These are phyloP conservation scores for Kappamyces sp. DNA, from an alignment of 192 early-diverging fungal species.

Conservation along the genomic window DNA sequence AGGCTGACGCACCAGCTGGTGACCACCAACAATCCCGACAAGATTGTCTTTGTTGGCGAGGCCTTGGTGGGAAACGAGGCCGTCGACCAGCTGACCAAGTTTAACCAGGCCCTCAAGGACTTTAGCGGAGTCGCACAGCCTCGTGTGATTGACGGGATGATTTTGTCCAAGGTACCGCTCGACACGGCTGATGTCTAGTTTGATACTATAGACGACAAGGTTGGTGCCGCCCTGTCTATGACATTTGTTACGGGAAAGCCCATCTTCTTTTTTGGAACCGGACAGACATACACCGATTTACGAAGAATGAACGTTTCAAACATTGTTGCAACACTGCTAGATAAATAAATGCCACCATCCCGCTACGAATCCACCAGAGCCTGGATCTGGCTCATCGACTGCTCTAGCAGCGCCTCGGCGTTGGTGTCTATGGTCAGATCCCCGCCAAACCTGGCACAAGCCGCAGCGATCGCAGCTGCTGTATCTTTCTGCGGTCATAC, in stretches of 20 bases:
- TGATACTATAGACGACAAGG: conserved; percentile 33
- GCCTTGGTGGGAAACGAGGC: conserved; percentile 96
- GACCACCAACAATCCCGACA: conserved; percentile 84
- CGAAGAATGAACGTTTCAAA: conserved; percentile 65
- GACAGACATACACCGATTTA: conserved; percentile 94
- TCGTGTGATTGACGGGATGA: conserved; percentile 91
- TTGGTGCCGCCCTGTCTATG: conserved; percentile 94
- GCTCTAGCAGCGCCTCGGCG: too few species aligned
- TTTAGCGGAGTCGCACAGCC: conserved; percentile 75
- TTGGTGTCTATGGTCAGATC: too few species aligned
- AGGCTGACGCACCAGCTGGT: conserved; percentile 51
- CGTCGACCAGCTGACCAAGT: conserved; percentile 92
- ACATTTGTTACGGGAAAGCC: conserved; percentile 92
- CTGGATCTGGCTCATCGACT: too few species aligned
- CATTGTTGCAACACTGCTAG: conserved; percentile 29
- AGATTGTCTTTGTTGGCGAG: conserved; percentile 97
- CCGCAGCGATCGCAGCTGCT: too few species aligned
- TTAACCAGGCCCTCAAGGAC: conserved; percentile 88
- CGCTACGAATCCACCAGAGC: too few species aligned
- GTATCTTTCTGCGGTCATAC: too few species aligned
- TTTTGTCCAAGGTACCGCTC: conserved; percentile 77
- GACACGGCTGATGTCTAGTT: conserved; percentile 94
- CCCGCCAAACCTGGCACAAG: too few species aligned
- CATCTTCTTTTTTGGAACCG: conserved; percentile 94
- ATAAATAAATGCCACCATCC: too few species aligned